Evolutionary conservation across 805 yeast species (phyloP).

Genomic region (Kurtzmaniella cleridarum): DNA sequence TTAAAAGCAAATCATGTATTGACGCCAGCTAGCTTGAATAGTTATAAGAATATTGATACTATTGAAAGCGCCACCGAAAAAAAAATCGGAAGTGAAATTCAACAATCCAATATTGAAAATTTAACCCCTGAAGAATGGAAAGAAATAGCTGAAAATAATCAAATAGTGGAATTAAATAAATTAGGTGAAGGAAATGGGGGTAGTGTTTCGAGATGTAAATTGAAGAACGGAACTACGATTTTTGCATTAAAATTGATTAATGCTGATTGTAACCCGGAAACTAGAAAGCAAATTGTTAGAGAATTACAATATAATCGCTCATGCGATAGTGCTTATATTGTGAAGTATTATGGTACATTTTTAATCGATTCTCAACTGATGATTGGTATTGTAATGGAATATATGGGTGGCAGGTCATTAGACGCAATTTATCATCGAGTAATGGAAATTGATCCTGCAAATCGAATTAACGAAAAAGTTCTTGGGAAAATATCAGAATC

Average conservation of each 20-base stretch:
- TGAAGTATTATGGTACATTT: constrained; percentile 89
- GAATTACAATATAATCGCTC: constrained; percentile 84
- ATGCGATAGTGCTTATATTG: constrained; percentile 80
- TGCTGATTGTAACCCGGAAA: constrained; percentile 75
- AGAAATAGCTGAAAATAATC: constrained; percentile 47
- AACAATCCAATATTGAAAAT: constrained; percentile 40
- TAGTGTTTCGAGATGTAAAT: constrained; percentile 71
- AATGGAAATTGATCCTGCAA: constrained; percentile 56
- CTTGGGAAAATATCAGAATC: constrained; percentile 86
- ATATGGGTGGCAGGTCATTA: constrained; percentile 87
- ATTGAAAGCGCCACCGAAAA: not conserved
- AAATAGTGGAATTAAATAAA: constrained; percentile 62
- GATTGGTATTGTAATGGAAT: constrained; percentile 95
- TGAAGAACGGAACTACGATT: constrained; percentile 52
- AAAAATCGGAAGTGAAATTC: not conserved
- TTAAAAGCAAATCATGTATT: not conserved
- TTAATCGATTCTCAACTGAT: constrained; percentile 69
- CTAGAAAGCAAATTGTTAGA: constrained; percentile 84
- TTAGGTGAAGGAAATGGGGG: constrained; percentile 97
- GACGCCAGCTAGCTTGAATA: not conserved
- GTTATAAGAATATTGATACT: not conserved
- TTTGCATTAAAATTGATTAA: constrained; percentile 81
- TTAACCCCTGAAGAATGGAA: constrained; percentile 77
- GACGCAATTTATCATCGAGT: constrained; percentile 87
- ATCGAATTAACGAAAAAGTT: constrained; percentile 88